These are phyloP conservation scores for Pilatotrama ljubarskyi DNA, from an alignment of 768 basidiomycete species.

Conservation along the genomic window DNA sequence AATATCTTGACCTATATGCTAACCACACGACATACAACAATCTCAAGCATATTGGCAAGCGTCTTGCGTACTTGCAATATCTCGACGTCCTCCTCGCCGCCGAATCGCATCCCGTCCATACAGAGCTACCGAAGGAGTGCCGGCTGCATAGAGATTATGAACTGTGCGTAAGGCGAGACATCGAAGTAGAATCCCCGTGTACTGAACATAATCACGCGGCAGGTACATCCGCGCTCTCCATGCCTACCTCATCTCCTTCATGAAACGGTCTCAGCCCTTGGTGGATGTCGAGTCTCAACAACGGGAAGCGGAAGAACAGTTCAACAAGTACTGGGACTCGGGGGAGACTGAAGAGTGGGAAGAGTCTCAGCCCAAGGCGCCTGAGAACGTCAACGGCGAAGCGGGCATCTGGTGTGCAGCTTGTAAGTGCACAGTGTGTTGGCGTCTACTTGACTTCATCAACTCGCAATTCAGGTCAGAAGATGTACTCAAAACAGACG, in stretches of 20 bases:
- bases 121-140: constrained; percentile 67
- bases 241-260: constrained; percentile 82
- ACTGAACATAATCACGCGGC: neutral
- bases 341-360: constrained; percentile 80
- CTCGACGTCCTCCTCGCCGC: constrained; percentile 80
- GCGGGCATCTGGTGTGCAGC: constrained; percentile 92
- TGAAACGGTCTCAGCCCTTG: constrained; percentile 82
- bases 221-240: constrained; percentile 87
- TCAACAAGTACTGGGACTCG: constrained; percentile 78
- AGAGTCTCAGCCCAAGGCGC: constrained; percentile 41
- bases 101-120: constrained; percentile 60
- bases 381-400: constrained; percentile 44
- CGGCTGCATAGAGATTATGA: constrained; percentile 78
- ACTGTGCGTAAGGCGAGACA: constrained; percentile 49
- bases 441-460: constrained; percentile 2
- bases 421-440: constrained; percentile 80
- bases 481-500: constrained; percentile 93
- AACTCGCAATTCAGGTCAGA: constrained; percentile 66
- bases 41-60: constrained; percentile 78
- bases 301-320: constrained; percentile 62
- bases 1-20: constrained; percentile 90
- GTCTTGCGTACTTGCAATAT: constrained; percentile 90
- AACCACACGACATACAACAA: constrained; percentile 90
- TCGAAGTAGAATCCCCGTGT: neutral
- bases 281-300: constrained; percentile 73